These are phyloP conservation scores for Allium sativum DNA, from an alignment of 106 monocot species.

Conservation along the genomic window DNA sequence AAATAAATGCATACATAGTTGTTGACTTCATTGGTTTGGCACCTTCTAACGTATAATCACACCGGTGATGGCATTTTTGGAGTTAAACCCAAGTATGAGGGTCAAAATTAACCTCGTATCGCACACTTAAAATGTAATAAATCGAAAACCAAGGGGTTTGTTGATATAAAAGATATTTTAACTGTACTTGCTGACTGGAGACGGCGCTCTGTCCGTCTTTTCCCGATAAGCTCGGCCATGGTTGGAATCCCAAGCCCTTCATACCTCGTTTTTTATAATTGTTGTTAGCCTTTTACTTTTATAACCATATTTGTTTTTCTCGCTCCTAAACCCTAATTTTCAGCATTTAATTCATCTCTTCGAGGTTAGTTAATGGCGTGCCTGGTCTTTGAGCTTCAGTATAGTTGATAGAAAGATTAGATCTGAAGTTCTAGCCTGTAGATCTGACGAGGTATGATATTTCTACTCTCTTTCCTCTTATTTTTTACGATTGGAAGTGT, in stretches of 20 bases:
- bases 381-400: not conserved
- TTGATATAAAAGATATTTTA: no score
- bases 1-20: no score
- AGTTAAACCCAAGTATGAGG: no score
- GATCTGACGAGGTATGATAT: constrained; percentile 1
- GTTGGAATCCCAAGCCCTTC: constrained; percentile 18
- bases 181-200: not conserved
- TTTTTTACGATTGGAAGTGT: not conserved
- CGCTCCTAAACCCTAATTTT: constrained; percentile 8
- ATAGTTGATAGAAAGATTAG: not conserved
- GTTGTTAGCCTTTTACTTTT: no score
- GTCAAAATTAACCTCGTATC: no score
- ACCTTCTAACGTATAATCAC: no score
- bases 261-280: not conserved
- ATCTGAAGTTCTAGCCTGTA: constrained; percentile 1
- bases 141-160: no score
- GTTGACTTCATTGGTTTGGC: no score
- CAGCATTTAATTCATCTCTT: not conserved
- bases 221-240: constrained; percentile 36
- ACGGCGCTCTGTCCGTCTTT: constrained; percentile 23
- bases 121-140: no score
- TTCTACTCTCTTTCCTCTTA: not conserved
- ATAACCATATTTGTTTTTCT: not conserved
- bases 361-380: no score
- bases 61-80: no score